Percentiles rank a stretch among this genome's conserved stretches.
phyloP scores from a whole-genome alignment of 2,329 filamentous ascomycete genomes.

The Paradendryphiella salina region DNA sequence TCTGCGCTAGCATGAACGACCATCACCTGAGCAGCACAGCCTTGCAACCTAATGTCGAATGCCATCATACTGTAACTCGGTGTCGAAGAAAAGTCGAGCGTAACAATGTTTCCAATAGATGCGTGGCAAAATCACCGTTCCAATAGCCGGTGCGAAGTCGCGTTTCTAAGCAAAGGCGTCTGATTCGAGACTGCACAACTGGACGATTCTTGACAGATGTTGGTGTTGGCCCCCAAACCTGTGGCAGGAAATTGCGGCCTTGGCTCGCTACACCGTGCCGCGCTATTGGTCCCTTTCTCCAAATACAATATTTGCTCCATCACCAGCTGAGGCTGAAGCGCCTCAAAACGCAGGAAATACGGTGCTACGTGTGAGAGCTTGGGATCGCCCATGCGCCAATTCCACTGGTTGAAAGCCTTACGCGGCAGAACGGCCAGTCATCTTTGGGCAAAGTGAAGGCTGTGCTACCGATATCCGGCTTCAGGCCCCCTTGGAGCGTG shows the following conservation, averaged over 20 bases:
- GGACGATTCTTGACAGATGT: too few relatives aligned
- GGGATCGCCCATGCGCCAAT: slow-evolving; percentile 13
- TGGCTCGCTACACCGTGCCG: slow-evolving; percentile 32
- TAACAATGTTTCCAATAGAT: not conserved
- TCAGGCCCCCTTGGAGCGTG: slow-evolving; percentile 15
- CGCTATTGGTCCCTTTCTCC: slow-evolving; percentile 11
- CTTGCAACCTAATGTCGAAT: slow-evolving; percentile 5
- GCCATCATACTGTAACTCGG: not conserved
- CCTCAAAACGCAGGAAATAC: not conserved
- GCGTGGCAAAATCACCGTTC: not conserved
- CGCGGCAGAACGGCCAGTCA: slow-evolving; percentile 11
- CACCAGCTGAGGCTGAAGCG: slow-evolving; percentile 20
- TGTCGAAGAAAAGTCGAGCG: not conserved
- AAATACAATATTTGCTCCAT: not conserved
- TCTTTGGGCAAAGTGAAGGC: slow-evolving; percentile 21
- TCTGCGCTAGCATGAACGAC: slow-evolving; percentile 10
- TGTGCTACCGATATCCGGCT: slow-evolving; percentile 21
- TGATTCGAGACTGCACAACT: too few relatives aligned
- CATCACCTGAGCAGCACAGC: slow-evolving; percentile 19
- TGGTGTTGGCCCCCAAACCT: slow-evolving; percentile 16
- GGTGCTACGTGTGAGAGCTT: slow-evolving; percentile 4
- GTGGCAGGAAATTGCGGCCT: slow-evolving; percentile 19
- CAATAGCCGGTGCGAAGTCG: not conserved
- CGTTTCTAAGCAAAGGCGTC: too few relatives aligned
- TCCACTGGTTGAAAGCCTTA: slow-evolving; percentile 4